These are phyloP conservation scores for Trametes punicea DNA, from an alignment of 768 basidiomycete genomes.

Conservation along the genomic window DNA sequence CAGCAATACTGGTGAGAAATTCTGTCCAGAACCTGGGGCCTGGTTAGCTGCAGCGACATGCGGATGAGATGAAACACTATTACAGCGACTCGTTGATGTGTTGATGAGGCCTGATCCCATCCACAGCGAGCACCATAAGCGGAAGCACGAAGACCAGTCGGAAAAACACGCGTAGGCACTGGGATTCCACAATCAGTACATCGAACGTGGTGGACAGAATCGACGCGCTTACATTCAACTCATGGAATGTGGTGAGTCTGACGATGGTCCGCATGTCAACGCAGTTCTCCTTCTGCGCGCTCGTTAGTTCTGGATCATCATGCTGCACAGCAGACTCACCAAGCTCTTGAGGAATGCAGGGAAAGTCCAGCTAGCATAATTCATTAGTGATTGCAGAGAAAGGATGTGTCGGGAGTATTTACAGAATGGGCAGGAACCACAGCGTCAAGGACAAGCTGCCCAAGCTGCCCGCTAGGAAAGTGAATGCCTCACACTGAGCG, in stretches of 20 bases:
- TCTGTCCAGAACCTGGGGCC: slow-evolving; percentile 40
- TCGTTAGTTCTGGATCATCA: background rate
- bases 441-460: slow-evolving; percentile 69
- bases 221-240: slow-evolving; percentile 62
- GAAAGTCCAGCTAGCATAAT: slow-evolving; percentile 52
- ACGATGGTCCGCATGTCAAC: slow-evolving; percentile 66
- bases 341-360: slow-evolving; percentile 59
- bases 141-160: slow-evolving; percentile 71
- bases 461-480: slow-evolving; percentile 65
- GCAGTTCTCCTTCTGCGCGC: slow-evolving; percentile 52
- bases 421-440: slow-evolving; percentile 50
- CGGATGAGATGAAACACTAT: background rate
- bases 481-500: slow-evolving; percentile 65
- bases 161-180: slow-evolving; percentile 72
- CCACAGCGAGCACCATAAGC: slow-evolving; percentile 60
- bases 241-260: slow-evolving; percentile 75
- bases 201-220: background rate
- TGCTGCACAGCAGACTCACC: slow-evolving; percentile 37
- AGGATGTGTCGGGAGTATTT: background rate
- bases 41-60: background rate
- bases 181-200: background rate
- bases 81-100: slow-evolving; percentile 64
- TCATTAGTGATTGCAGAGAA: slow-evolving; percentile 10
- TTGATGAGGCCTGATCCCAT: slow-evolving; percentile 60
- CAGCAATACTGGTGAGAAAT: slow-evolving; percentile 53